phyloP scores from a whole-genome alignment of 306 rosid genomes.

The Rosa multiflora region DNA sequence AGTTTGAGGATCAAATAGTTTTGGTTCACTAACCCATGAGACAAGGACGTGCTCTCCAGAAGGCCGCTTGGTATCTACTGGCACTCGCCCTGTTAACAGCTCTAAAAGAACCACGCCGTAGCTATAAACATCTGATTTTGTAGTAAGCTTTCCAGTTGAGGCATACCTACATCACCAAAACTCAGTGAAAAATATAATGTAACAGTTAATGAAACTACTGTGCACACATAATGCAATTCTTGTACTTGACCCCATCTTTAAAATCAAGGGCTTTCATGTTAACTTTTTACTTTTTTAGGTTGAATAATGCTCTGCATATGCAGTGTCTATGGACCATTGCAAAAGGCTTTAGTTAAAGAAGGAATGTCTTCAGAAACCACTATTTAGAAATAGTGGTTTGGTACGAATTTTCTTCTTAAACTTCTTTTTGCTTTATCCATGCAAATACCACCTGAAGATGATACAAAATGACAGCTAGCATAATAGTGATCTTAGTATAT shows the following conservation, averaged over 20 bases:
- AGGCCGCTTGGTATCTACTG: conserved; percentile 76
- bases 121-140: conserved; percentile 93
- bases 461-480: conserved; percentile 38
- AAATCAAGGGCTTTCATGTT: neutral
- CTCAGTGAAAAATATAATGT: neutral
- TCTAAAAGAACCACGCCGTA: conserved; percentile 93
- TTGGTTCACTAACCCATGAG: conserved; percentile 70
- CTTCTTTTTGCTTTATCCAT: neutral
- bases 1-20: neutral
- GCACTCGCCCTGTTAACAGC: conserved; percentile 88
- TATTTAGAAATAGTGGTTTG: neutral
- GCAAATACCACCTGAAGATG: conserved; percentile 13
- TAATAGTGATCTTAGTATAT: conserved; percentile 41
- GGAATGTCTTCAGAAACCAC: neutral
- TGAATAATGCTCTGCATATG: neutral
- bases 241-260: neutral
- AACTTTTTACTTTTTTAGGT: neutral
- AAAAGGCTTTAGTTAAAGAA: neutral
- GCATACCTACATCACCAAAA: conserved; percentile 66
- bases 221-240: neutral
- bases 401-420: neutral
- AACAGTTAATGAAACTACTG: neutral
- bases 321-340: neutral
- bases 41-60: conserved; percentile 93
- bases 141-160: conserved; percentile 82